Evolutionary conservation across 1,284 basidiomycete genomes (phyloP).

Genomic region (Cutaneotrichosporon sp.): DNA sequence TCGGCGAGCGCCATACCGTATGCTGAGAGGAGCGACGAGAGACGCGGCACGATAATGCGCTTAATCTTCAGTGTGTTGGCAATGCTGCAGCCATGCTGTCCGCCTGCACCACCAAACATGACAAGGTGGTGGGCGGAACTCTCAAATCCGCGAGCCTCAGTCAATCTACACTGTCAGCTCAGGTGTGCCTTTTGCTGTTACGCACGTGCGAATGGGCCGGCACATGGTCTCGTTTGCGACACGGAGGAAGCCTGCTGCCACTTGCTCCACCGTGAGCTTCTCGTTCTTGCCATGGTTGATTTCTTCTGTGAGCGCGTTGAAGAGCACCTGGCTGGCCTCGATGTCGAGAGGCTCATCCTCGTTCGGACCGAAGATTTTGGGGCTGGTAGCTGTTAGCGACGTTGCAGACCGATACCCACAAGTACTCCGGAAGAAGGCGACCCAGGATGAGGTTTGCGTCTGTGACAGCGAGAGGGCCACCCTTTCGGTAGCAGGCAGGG

Average conservation of each 20-base stretch:
- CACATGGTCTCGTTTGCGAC: slow-evolving; percentile 50
- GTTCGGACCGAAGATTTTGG: slow-evolving; percentile 55
- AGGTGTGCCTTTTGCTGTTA: background rate
- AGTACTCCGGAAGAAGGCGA: slow-evolving; percentile 57
- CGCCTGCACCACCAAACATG: slow-evolving; percentile 48
- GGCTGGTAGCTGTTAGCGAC: slow-evolving; percentile 19
- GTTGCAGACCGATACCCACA: slow-evolving; percentile 17
- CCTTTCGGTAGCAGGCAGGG: slow-evolving; percentile 45
- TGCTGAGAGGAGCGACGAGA: slow-evolving; percentile 45
- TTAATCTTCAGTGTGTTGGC: slow-evolving; percentile 41
- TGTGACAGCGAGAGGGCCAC: slow-evolving; percentile 47
- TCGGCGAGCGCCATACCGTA: slow-evolving; percentile 48
- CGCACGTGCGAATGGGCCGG: slow-evolving; percentile 39
- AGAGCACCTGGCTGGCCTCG: slow-evolving; percentile 45
- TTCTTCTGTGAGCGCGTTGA: slow-evolving; percentile 50
- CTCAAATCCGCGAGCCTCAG: slow-evolving; percentile 43
- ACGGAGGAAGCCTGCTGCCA: slow-evolving; percentile 40
- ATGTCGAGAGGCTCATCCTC: slow-evolving; percentile 56
- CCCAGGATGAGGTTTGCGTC: slow-evolving; percentile 52
- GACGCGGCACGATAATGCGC: slow-evolving; percentile 41
- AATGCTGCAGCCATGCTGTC: slow-evolving; percentile 44
- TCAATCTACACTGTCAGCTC: slow-evolving; percentile 25
- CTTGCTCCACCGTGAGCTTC: slow-evolving; percentile 35
- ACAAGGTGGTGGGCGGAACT: slow-evolving; percentile 37
- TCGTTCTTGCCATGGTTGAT: slow-evolving; percentile 50